Base-by-base conservation (phyloP, 805 yeast genomes). In the Teunomyces tritomae region DNA sequence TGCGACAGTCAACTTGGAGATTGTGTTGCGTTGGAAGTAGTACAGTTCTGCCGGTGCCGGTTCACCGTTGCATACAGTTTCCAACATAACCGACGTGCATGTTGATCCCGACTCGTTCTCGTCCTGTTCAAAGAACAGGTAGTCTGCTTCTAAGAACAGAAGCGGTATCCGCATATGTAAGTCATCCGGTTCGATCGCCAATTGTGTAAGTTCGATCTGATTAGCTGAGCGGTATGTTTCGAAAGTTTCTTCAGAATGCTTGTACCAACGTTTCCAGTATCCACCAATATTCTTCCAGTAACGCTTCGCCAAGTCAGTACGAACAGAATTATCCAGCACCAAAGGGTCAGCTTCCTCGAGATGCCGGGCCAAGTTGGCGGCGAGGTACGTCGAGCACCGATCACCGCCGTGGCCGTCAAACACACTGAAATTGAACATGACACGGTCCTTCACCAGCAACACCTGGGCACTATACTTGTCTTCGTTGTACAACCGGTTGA, bases 371-470 rank as follows among this genome's bases (percentile, higher is more conserved):
- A 94, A 71, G 46, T 82, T 71, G 3, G 73, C 65, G 16, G 75
- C 68, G 9, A 91, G 70, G 57, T 77, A 86, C 20, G 71, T 75
- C 40, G 90, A 76, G 57, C 96, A 88, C 46, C 84, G 83, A 20
- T 74, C 76, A 17, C 96, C 96, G 6, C 98, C 99, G 67, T 94
- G 99, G 8, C 99, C 99, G 67, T 94, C 99, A 64, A 87, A 90
- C 1, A 94, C 77, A 40, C 82, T 80, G 57, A 88, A 83, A 54
- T 80, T 82, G 68, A 92, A 87, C 14, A 69, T 58, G 8, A 59
- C 56, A 20, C 55, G 51, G 26, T 46, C 52, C 4, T 50, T 57
- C 8, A 70, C 32, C 17, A 72, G 67, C 33, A 89, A 58, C 44
- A 88, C 79, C 26, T 80, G 79, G 16, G 90, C 88, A 44, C 80